Conservation (phyloP, 768 basidiomycete species). For the Lactarius hatsudake region DNA sequence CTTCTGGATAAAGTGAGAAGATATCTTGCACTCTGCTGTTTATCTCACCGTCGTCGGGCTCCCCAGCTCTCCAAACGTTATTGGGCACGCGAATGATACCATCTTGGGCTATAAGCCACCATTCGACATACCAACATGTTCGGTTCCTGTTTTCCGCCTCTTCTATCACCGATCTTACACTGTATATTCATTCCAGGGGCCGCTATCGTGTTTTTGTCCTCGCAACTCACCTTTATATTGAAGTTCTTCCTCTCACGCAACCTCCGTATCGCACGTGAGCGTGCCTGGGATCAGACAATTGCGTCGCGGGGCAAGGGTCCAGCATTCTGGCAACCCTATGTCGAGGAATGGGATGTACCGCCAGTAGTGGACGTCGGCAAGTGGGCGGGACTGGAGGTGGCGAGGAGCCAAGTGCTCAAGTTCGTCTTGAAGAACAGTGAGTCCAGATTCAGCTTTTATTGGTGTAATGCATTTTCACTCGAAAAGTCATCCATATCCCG, state of each 20-base stretch:
- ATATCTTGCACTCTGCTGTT: background rate
- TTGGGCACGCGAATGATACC: constrained; percentile 59
- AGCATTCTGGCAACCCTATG: constrained; percentile 82
- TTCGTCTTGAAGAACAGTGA: constrained; percentile 48
- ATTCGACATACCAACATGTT: constrained; percentile 70
- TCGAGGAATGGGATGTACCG: constrained; percentile 76
- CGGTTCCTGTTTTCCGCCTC: constrained; percentile 26
- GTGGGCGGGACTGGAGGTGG: constrained; percentile 35
- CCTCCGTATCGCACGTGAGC: constrained; percentile 71
- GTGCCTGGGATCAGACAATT: constrained; percentile 82
- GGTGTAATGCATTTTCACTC: background rate
- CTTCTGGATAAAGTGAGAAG: constrained; percentile 59
- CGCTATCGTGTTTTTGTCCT: constrained; percentile 65
- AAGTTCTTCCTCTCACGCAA: constrained; percentile 83
- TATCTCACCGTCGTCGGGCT: background rate
- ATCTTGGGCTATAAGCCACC: constrained; percentile 65
- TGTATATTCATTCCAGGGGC: constrained; percentile 51
- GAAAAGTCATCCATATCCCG: constrained; percentile 57
- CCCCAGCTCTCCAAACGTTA: constrained; percentile 57
- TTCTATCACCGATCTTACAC: constrained; percentile 7
- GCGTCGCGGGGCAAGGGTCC: constrained; percentile 76
- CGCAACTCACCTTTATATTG: constrained; percentile 73
- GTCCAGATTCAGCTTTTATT: constrained; percentile 16
- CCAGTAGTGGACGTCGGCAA: constrained; percentile 40
- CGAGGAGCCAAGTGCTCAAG: constrained; percentile 39